Conservation (phyloP, 1,139 yeast genomes). For the Hansenula lynferdii region DNA sequence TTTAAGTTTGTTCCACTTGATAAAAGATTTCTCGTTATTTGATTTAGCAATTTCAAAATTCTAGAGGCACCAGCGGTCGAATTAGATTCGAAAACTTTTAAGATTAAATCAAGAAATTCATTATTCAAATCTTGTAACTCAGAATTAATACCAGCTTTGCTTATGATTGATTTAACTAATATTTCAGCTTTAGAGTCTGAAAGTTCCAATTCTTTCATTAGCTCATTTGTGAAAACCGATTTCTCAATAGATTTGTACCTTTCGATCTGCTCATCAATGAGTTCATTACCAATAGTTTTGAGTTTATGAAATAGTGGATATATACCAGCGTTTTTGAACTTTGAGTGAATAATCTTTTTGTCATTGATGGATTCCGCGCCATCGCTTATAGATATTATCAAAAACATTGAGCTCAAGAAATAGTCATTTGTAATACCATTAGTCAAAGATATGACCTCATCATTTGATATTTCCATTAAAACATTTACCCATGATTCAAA, state of each 20-base stretch:
- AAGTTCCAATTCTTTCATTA: conserved; percentile 15
- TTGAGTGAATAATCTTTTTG: conserved; percentile 39
- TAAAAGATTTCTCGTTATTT: conserved; percentile 64
- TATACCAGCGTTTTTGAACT: conserved; percentile 58
- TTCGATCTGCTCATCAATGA: conserved; percentile 54
- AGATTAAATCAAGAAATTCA: conserved; percentile 40
- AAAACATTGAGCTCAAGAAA: conserved; percentile 60
- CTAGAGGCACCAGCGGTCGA: conserved; percentile 28
- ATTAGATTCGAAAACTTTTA: conserved; percentile 11
- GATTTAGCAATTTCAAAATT: conserved; percentile 47
- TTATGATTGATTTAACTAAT: conserved; percentile 8
- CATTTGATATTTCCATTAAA: conserved; percentile 58
- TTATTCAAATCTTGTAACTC: conserved; percentile 21
- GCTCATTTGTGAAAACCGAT: conserved; percentile 10
- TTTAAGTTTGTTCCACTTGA: conserved; percentile 34
- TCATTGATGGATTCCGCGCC: conserved; percentile 55
- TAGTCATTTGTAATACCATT: conserved; percentile 64
- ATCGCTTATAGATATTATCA: conserved; percentile 60
- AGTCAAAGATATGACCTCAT: conserved; percentile 67
- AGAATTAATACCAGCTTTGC: conserved; percentile 1
- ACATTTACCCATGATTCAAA: conserved; percentile 70
- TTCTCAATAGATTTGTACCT: conserved; percentile 36
- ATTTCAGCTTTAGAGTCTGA: conserved; percentile 11
- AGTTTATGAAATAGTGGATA: conserved; percentile 53
- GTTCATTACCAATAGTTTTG: conserved; percentile 48